A percentile compares a stretch with the other conserved stretches of the same genome.
Conservation (phyloP, 1,284 basidiomycete species). For the Xanthoconium separans region DNA sequence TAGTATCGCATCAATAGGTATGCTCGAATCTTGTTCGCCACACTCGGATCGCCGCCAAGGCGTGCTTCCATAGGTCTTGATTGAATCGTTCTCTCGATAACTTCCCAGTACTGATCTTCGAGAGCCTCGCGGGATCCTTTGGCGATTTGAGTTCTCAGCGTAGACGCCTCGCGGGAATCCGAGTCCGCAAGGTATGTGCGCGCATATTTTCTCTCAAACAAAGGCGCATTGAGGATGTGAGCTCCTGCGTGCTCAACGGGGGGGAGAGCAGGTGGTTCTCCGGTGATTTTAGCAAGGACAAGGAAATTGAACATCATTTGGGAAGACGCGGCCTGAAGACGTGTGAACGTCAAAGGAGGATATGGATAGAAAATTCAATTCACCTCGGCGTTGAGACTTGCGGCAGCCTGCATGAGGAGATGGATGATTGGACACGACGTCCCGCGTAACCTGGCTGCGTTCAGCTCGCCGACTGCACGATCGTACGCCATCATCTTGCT, state of each 20-base stretch:
- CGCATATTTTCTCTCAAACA: constrained; percentile 71
- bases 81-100: no score
- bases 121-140: no score
- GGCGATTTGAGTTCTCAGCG: constrained; percentile 69
- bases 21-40: no score
- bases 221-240: constrained; percentile 72
- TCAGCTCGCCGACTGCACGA: constrained; percentile 71
- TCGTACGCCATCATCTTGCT: constrained; percentile 96
- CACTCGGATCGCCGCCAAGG: no score
- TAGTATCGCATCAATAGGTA: no score
- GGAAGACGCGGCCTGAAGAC: constrained; percentile 43
- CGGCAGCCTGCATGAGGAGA: constrained; percentile 62
- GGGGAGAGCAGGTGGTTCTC: constrained; percentile 68
- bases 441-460: constrained; percentile 67
- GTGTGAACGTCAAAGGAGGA: not conserved
- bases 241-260: constrained; percentile 72
- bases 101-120: no score
- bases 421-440: constrained; percentile 76
- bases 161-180: constrained; percentile 62
- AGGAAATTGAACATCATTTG: constrained; percentile 73
- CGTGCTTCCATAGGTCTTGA: no score
- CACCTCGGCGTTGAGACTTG: constrained; percentile 61
- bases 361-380: constrained; percentile 13
- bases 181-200: constrained; percentile 69
- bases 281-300: constrained; percentile 64